Base-by-base conservation (phyloP, 306 rosid species). In the Casuarina cunninghamiana region DNA sequence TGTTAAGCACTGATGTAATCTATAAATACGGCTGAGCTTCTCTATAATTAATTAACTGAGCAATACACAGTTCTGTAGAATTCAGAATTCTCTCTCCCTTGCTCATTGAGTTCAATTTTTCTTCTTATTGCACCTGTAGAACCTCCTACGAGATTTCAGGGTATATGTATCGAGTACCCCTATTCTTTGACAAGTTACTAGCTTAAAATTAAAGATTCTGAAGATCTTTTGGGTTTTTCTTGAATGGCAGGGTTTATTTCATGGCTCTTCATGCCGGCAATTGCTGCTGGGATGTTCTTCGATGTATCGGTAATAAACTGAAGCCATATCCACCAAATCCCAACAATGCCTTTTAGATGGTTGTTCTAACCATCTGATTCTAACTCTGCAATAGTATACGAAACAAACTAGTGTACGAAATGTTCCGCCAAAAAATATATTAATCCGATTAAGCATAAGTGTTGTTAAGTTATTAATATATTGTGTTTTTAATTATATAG, bases 81-180 rank as follows among this genome's bases (percentile, higher is more conserved):
- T 21, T 21, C 26, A 21, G 26, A 21, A 21, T 21, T 21, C 26
- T 21, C 26, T 21, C 26, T 21, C 26, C 26, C 26, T 21, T 21
- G 26, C 26, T 21, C 26, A 21, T 21, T 21, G 26, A 21, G 26
- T 21, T 21, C 26, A 21, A 21, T 21, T 0, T 21, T 21, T 21
- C 26, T 21, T 21, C 26, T 21, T 16, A 35, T 84, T 70, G 79
- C 61, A 48, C 88, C 88, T 61, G 92, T 84, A 77, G 97, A 80
- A 75, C 90, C 98, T 16, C 97, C 98, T 19, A 91, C 97, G 2
- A 96, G 98, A 73, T 95, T 95, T 83, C 97, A 95, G 72, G 98
- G 98, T 95, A 82, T 26, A 73, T 21, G 45, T 44, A 26, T 26
- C 21, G 3, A 55, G 58, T 70, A 44, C 38, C 39, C 53, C 4